Conservation (phyloP, 2,329 filamentous ascomycete species). For the Coniochaeta ligniaria region DNA sequence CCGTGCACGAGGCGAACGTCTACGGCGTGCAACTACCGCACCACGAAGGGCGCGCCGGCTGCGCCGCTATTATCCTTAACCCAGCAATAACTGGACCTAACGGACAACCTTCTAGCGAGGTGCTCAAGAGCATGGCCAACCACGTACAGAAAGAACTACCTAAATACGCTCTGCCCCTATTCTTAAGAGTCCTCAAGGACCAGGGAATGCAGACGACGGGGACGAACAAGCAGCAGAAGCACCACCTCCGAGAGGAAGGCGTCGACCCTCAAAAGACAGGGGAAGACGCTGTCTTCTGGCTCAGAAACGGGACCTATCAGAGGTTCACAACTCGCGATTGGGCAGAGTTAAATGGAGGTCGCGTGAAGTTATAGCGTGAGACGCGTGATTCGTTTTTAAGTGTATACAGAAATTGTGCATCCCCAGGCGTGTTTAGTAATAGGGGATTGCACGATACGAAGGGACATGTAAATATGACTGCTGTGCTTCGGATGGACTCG, state of each 20-base stretch:
- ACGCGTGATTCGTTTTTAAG: too few species aligned
- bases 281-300: conserved; percentile 52
- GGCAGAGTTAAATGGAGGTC: conserved; percentile 57
- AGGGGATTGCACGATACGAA: too few species aligned
- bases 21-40: conserved; percentile 75
- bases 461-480: background rate
- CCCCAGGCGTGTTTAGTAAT: background rate
- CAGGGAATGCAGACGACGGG: conserved; percentile 61
- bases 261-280: conserved; percentile 56
- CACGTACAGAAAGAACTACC: conserved; percentile 56
- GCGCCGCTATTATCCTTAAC: conserved; percentile 61
- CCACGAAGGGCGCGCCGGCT: conserved; percentile 79
- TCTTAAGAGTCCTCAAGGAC: conserved; percentile 59
- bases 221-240: conserved; percentile 87
- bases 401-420: background rate
- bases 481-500: background rate
- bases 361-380: conserved; percentile 50
- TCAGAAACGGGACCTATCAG: conserved; percentile 59
- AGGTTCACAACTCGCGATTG: conserved; percentile 63
- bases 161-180: conserved; percentile 69
- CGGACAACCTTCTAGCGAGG: conserved; percentile 31
- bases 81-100: conserved; percentile 31
- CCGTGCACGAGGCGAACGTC: conserved; percentile 72
- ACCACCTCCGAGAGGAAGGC: conserved; percentile 62
- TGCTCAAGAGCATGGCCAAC: conserved; percentile 52